Base-by-base conservation (phyloP, 1,284 basidiomycete species). In the Lentinus polychrous region DNA sequence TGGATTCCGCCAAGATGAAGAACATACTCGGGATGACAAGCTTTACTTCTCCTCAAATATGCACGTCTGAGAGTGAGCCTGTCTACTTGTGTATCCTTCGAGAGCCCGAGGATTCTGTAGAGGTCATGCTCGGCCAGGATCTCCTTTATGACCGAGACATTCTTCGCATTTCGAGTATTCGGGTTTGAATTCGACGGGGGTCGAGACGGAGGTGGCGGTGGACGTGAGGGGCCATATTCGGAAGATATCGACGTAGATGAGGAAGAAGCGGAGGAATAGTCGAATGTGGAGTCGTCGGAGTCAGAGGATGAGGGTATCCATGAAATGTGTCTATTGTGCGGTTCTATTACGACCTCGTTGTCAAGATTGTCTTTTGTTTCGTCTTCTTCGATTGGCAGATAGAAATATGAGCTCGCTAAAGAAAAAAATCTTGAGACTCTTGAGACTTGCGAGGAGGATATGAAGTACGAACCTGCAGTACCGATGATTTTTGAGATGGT, bases 11-110 rank as follows among this genome's bases (percentile, higher is more conserved):
- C 5, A 27, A 27, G 10, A 27, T 27, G 10, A 10, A 22, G 22
- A 24, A 73, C 83, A 55, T 52, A 90, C 88, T 93, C 90, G 64
- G 90, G 91, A 60, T 92, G 91, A 57, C 89, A 92, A 8, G 79
- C 74, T 57, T 75, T 77, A 61, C 86, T 91, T 38, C 88, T 70
- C 0, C 76, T 70, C 42, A 93, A 76, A 63, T 92, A 93, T 17
- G 86, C 89, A 34, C 87, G 71, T 34, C 91, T 69, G 23, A 93
- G 71, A 23, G 77, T 62, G 52, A 76, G 69, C 53, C 81, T 83
- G 59, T 92, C 86, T 39, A 79, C 66, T 34, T 66, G 66, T 0
- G 73, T 63, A 8, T 70, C 71, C 48, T 73, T 74, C 27, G 71
- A 60, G 10, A 91, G 64, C 8, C 84, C 87, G 6, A 93, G 75